Base-by-base conservation (phyloP, 2,329 filamentous ascomycete species). In the Trichoderma koningii region DNA sequence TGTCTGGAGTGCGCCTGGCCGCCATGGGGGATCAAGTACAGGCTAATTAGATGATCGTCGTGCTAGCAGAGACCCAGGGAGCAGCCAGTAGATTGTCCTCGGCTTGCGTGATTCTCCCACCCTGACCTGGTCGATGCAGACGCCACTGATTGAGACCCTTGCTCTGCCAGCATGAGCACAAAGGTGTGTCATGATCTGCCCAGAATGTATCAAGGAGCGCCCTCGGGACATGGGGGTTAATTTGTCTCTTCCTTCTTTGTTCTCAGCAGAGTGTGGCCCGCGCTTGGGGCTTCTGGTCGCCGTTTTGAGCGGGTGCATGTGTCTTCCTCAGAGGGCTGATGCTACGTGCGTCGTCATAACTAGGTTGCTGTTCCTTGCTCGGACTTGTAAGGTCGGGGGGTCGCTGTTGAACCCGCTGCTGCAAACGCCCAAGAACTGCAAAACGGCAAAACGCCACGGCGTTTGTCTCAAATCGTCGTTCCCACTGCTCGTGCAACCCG, bases 171-270 rank as follows among this genome's bases (percentile, higher is more conserved):
- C 45, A 59, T 56, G 45, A 59, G 51, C 34, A 12, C 42, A 48
- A 51, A 61, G 57, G 51, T 38, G 52, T 66, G 65, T 66, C 65
- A 66, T 66, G 65, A 66, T 66, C 65, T 50, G 57, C 65, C 61
- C 30, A 30, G 30, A 2, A 2, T 57, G 60, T 55, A 64, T 64
- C 65, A 48, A 63, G 61, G 57, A 52, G 63, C 30, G 23, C 45
- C 60, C 42, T 51, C 19, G 44, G 50, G 30, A 41, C 38, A 34
- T 14, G 30, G 34, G 34, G 41, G 50, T 52, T 42, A 42, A 17
- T 26, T 45, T 38, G 41, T 51, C 52, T 55, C 50, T 44, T 28
- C 34, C 30, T 9, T 44, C 9, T 17, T 48, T 21, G 21, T 59
- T 34, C 45, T 15, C 56, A 60, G 19, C 30, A 28, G 56, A 55